phyloP scores from a whole-genome alignment of 495 filamentous ascomycete genomes.

The Saxispiralis lemnorum region DNA sequence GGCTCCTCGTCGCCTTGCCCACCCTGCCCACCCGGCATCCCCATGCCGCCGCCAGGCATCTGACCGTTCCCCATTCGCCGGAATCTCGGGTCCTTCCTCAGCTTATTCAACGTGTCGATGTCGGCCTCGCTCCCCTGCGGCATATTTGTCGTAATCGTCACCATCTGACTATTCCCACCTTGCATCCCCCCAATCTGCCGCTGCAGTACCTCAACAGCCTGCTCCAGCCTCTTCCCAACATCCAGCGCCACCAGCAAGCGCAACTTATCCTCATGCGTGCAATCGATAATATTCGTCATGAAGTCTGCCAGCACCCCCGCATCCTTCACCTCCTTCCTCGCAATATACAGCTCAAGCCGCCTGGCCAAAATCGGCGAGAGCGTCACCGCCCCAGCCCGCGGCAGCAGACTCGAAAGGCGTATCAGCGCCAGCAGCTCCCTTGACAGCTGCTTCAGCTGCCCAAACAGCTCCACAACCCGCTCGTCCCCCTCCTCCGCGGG shows the following conservation, averaged over 20 bases:
- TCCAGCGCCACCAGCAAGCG: constrained; percentile 61
- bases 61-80: constrained; percentile 28
- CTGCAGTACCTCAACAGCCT: constrained; percentile 62
- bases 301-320: constrained; percentile 88
- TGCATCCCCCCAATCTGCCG: constrained; percentile 67
- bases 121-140: constrained; percentile 18
- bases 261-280: constrained; percentile 73
- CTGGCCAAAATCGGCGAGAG: constrained; percentile 70
- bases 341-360: constrained; percentile 69
- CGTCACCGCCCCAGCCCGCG: constrained; percentile 37
- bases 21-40: constrained; percentile 25
- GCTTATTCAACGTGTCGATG: constrained; percentile 32
- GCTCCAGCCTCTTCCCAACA: constrained; percentile 57
- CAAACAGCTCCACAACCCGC: constrained; percentile 48
- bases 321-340: constrained; percentile 53
- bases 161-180: constrained; percentile 54
- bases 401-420: constrained; percentile 56
- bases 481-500: constrained; percentile 32
- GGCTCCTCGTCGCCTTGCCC: constrained; percentile 35
- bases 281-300: constrained; percentile 78
- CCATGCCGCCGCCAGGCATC: constrained; percentile 32
- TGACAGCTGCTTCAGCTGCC: constrained; percentile 62
- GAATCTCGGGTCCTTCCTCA: constrained; percentile 36
- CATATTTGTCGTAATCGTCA: constrained; percentile 40
- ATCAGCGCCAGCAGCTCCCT: constrained; percentile 66